Conservation (phyloP, 169 alveolate species). For the Eimeria sp. region DNA sequence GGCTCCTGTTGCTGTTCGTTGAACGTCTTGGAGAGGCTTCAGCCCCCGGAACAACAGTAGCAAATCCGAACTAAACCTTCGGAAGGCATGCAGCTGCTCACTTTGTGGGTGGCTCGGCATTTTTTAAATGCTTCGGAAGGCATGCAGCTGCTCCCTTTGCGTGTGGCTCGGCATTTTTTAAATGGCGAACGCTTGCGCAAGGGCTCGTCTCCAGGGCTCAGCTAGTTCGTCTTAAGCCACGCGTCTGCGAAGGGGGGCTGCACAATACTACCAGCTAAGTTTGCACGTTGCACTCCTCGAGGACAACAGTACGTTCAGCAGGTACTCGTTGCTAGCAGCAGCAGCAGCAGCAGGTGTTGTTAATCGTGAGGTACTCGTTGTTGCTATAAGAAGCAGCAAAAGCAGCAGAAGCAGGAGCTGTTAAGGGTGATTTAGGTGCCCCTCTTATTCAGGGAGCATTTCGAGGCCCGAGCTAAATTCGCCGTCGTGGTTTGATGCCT, state of each 20-base stretch:
- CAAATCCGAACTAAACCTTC: background rate
- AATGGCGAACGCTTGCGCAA: background rate
- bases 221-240: background rate
- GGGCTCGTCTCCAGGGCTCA: background rate
- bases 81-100: background rate
- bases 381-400: background rate
- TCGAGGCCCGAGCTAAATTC: background rate
- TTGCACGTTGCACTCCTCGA: background rate
- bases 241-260: background rate
- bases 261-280: background rate
- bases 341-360: background rate
- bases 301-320: background rate
- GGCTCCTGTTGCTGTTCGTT: conserved; percentile 65
- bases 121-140: background rate
- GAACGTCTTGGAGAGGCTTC: background rate
- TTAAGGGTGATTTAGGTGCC: background rate
- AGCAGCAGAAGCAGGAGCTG: conserved; percentile 4
- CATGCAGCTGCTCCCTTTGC: background rate
- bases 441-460: background rate
- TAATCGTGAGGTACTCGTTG: background rate
- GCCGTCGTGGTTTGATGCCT: background rate
- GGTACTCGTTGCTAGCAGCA: background rate
- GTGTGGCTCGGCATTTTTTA: background rate
- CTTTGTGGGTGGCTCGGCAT: background rate
- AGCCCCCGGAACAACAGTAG: background rate